These are phyloP conservation scores for Thraustotheca clavata DNA, from an alignment of 352 stramenopile genomes.

Conservation along the genomic window DNA sequence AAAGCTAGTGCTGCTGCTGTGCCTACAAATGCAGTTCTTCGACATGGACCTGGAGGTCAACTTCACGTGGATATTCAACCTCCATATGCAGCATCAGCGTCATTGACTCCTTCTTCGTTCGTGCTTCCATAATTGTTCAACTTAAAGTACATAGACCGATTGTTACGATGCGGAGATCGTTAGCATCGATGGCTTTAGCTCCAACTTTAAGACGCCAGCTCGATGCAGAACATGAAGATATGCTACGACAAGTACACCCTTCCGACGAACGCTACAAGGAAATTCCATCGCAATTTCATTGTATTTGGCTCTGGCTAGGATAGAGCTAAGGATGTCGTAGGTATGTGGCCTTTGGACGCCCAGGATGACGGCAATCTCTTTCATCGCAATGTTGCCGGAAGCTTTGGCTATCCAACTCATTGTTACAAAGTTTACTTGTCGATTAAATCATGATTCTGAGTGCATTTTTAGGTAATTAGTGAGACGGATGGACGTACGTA, in stretches of 20 bases:
- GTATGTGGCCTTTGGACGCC: conserved; percentile 21
- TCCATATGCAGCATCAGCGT: background rate
- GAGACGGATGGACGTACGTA: conserved; percentile 63
- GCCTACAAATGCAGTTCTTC: background rate
- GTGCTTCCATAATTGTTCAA: background rate
- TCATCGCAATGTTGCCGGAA: conserved; percentile 27
- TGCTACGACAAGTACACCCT: conserved; percentile 20
- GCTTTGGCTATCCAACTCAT: conserved; percentile 70
- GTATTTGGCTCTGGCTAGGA: no score
- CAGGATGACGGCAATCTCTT: background rate
- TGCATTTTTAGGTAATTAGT: conserved; percentile 13
- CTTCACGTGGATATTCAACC: conserved; percentile 1
- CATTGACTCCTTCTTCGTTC: background rate
- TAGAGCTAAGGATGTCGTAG: no score
- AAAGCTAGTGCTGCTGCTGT: no score
- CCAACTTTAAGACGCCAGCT: conserved; percentile 11
- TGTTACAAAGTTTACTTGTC: conserved; percentile 60
- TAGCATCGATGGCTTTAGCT: conserved; percentile 16
- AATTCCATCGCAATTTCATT: conserved; percentile 21
- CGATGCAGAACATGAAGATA: conserved; percentile 17
- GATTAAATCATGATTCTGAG: background rate
- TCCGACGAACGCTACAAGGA: conserved; percentile 23
- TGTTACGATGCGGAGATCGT: conserved; percentile 9
- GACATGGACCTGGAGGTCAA: background rate
- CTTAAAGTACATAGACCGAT: background rate